Base-by-base conservation (phyloP, 805 yeast species). In the Danielia oregonensis region DNA sequence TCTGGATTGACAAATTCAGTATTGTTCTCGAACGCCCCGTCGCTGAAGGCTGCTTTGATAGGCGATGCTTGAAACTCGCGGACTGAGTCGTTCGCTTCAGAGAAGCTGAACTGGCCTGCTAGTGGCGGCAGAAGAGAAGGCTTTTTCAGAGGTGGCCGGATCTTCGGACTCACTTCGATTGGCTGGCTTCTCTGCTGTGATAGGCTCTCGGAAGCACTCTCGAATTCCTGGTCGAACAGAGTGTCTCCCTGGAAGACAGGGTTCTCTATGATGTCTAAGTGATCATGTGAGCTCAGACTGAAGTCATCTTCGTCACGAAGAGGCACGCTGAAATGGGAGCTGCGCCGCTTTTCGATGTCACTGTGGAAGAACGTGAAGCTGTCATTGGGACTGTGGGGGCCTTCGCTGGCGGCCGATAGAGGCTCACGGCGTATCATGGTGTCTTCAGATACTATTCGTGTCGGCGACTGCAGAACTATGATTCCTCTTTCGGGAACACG, bases 41-140 rank as follows among this genome's bases (percentile, higher is more conserved):
- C 21, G 11, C 17, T 28, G 4, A 19, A 25, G 34, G 6, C 15
- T 17, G 21, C 24, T 10, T 39, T 17, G 5, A 38, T 33, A 16
- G 52, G 48, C 9, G 57, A 43, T 4, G 52, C 46, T 17, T 43
- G 40, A 18, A 55, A 39, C 9, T 9, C 22, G 6, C 22, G 22
- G 12, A 50, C 44, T 6, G 58, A 47, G 30, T 52, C 55, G 25
- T 55, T 51, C 6, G 52, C 52, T 14, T 55, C 60, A 6, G 55
- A 50, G 36, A 55, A 55, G 35, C 55, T 49, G 33, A 54, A 55
- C 38, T 24, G 40, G 21, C 23, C 6, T 7, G 30, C 7, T 21
- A 10, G 13, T 23, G n/a, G 22, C 23, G 21, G 15, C 14, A 17
- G 22, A n/a, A n/a, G n/a, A n/a, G n/a, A n/a, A n/a, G n/a, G n/a